Conservation (phyloP, 768 basidiomycete species). For the Candolleomyces eurysporus region DNA sequence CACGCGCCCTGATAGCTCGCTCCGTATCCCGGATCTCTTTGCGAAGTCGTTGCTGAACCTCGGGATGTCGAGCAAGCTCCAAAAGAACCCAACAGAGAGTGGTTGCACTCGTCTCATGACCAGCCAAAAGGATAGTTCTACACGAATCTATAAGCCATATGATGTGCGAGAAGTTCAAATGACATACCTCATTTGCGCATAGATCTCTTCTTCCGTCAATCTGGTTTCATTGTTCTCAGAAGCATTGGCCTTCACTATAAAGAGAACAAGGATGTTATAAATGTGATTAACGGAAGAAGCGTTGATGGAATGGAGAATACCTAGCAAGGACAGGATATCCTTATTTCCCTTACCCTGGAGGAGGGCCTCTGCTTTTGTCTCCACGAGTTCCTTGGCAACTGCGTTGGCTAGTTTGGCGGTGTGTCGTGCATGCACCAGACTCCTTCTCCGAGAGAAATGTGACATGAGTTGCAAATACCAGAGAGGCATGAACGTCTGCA, state of each 20-base stretch:
- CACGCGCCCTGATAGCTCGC: constrained; percentile 31
- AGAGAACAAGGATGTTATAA: not conserved
- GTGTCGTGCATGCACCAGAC: constrained; percentile 44
- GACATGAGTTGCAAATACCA: constrained; percentile 45
- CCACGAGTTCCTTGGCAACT: constrained; percentile 45
- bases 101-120: constrained; percentile 62
- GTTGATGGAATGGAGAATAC: constrained; percentile 26
- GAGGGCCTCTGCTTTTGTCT: constrained; percentile 47
- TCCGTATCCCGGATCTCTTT: constrained; percentile 51
- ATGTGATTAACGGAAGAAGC: not conserved
- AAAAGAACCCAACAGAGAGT: constrained; percentile 60
- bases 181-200: constrained; percentile 52
- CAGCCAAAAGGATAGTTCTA: constrained; percentile 52
- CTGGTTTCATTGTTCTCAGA: constrained; percentile 41
- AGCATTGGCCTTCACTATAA: constrained; percentile 52
- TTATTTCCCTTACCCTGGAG: constrained; percentile 46
- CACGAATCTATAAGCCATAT: constrained; percentile 35
- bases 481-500: constrained; percentile 48
- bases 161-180: constrained; percentile 37
- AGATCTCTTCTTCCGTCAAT: constrained; percentile 48
- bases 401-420: constrained; percentile 42
- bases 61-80: constrained; percentile 56
- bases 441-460: constrained; percentile 42
- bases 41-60: constrained; percentile 60
- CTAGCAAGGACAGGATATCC: constrained; percentile 57